These are phyloP conservation scores for Dendrostoma leiphaemia DNA, from an alignment of 2,329 filamentous ascomycete genomes.

Conservation along the genomic window DNA sequence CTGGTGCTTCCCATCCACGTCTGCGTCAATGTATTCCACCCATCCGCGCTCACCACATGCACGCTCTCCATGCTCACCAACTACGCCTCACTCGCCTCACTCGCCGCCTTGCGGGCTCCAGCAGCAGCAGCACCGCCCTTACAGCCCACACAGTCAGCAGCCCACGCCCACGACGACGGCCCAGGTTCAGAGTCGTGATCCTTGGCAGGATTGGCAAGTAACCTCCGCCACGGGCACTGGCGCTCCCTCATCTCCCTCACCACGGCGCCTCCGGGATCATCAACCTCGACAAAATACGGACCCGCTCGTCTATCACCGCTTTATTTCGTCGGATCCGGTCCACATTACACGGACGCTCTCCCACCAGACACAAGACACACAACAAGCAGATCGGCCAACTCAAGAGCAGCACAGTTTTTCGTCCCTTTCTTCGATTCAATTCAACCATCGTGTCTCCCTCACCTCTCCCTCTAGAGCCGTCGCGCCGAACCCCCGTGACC, in stretches of 20 bases:
- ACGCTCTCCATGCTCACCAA: not conserved
- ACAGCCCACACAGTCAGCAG: constrained; percentile 3
- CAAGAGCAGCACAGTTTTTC: constrained; percentile 7
- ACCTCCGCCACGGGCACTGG: not conserved
- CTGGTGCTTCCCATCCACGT: constrained; percentile 12
- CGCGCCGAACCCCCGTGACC: not conserved
- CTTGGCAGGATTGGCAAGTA: not conserved
- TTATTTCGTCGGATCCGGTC: constrained; percentile 15
- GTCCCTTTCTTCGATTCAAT: constrained; percentile 5
- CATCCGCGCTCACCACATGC: not conserved
- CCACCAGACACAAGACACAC: not conserved
- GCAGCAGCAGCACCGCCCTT: not conserved
- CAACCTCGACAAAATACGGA: constrained; percentile 16
- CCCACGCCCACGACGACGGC: no score
- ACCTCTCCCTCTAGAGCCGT: not conserved
- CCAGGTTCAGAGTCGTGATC: not conserved
- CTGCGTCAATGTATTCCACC: constrained; percentile 1
- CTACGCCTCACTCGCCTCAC: constrained; percentile 4
- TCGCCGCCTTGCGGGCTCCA: constrained; percentile 5
- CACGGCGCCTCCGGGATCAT: constrained; percentile 18
- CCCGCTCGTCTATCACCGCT: constrained; percentile 16
- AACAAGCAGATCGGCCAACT: constrained; percentile 7
- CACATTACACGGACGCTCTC: constrained; percentile 8
- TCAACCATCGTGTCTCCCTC: not conserved
- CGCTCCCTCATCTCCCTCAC: constrained; percentile 7